Evolutionary conservation across 2,329 filamentous ascomycete species (phyloP), one percentile per base, ranked within the genome.

Genomic region (Aureobasidium zeae): DNA sequence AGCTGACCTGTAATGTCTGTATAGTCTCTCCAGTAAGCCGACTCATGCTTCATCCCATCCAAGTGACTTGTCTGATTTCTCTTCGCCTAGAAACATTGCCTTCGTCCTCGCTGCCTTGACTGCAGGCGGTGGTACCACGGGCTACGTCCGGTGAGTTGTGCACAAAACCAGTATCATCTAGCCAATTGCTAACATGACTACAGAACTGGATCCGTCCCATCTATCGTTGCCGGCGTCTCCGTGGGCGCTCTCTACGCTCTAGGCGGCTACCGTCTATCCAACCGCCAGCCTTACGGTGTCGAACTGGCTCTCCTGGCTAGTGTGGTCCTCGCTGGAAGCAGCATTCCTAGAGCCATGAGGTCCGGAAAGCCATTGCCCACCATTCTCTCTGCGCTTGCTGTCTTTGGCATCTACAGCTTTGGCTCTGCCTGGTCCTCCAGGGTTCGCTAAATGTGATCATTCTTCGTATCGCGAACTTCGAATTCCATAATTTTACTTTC

Each of bases 221-320:
- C 87, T 10, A 73, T 96, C 53, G 79, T 77, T 10, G 91, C 91
- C 11, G 91, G 91, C 41, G 71, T 86, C 53, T 80, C 81, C 24
- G 87, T 98, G 52, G 91, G 91, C 33, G 66, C 72, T 12, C 65
- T 86, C 62, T 83, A 98, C 65, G 79, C 79, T 17, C 70, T 94
- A 31, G 86, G 86, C 50, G 88, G 83, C 51, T 80, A 84, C 58
- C 83, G 88, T 47, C 79, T 94, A 50, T 79, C 82, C 55, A 80
- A 78, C 55, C 70, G 74, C 49, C 74, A 86, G 60, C 62, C 83
- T 3, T 94, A 91, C 62, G 91, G 89, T 50, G 68, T 93, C 53
- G 91, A 96, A 65, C 70, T 94, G 31, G 85, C 83, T n/a, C 73
- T 98, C 8, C 71, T 95, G 31, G 91, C 91, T 4, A 94, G 86